Base-by-base conservation (phyloP, 192 early-diverging fungal species). In the Backusella tuberculispora region DNA sequence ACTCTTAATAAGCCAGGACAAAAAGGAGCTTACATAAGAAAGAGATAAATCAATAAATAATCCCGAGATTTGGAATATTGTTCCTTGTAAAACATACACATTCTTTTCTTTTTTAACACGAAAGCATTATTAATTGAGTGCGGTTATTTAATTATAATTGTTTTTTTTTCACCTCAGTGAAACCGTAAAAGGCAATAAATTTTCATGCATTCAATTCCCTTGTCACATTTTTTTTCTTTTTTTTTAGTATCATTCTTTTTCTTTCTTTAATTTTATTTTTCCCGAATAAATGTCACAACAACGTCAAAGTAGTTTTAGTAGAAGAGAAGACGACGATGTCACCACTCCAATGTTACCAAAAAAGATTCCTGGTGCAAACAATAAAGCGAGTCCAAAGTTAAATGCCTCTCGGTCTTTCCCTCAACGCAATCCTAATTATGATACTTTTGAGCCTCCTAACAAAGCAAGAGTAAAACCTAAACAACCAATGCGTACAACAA, bases 401-500 rank as follows among this genome's bases (percentile, higher is more conserved):
- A 66, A 66, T 6, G 68, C 68, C 3, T 69, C 68, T 69, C 68
- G 68, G 10, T 69, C 68, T 26, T 40, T 69, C 26, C 68, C 68
- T 47, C 68, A 66, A 38, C 26, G 64, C 26, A 40, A 66, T 14
- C 17, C 26, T 66, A 24, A 69, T 29, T 69, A 69, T 34, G 24
- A 69, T 21, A 69, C 68, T 2, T 69, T 69, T 69, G 45, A 40
- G 3, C 43, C 53, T 42, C 6, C 63, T 37, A 40, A n/a, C 21
- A 68, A 38, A 69, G 10, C 43, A 69, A 43, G 21, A 45, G 19
- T 12, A 34, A 91, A 87, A 69, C 50, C 83, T 40, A 90, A 90
- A 83, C 87, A 89, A 38, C 92, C 92, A 24, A 92, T 92, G 78
- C 87, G 96, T 70, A 97, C 95, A 19, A 94, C 96, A 48, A 97